A percentile compares a stretch with the other conserved stretches of the same genome.
Conservation (phyloP, 192 early-diverging fungal species). For the Coemansia aciculifera region DNA sequence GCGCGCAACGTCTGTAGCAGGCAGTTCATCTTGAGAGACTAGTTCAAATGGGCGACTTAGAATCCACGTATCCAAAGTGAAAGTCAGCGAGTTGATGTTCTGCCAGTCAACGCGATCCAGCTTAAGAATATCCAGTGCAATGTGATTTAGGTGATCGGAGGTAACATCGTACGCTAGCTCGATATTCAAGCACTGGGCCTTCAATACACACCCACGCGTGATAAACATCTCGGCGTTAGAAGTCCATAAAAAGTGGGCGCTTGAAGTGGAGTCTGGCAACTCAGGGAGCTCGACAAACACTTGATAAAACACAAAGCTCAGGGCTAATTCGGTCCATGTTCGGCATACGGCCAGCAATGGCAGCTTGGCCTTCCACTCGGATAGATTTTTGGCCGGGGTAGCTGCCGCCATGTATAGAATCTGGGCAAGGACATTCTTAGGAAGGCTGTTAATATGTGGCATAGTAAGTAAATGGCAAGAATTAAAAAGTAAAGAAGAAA, state of each 20-base stretch:
- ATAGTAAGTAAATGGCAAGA: background rate
- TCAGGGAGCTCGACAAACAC: background rate
- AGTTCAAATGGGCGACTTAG: too few species aligned
- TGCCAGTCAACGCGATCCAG: too few species aligned
- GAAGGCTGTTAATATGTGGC: background rate
- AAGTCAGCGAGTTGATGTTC: too few species aligned
- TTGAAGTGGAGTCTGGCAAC: background rate
- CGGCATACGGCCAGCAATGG: background rate
- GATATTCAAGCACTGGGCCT: too few species aligned
- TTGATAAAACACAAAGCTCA: background rate
- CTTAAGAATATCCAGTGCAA: too few species aligned
- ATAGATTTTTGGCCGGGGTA: background rate
- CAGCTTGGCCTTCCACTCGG: background rate
- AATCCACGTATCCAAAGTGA: too few species aligned
- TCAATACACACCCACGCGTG: too few species aligned
- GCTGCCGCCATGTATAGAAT: background rate
- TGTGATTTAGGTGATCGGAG: too few species aligned
- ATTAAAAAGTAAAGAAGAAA: background rate
- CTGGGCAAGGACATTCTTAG: background rate
- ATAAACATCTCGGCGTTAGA: too few species aligned
- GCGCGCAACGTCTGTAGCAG: too few species aligned
- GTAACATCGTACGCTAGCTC: too few species aligned
- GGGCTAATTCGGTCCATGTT: background rate
- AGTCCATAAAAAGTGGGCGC: background rate
- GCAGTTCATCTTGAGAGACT: too few species aligned